A percentile compares a stretch with the other conserved stretches of the same genome.
Evolutionary conservation across 139 green algal genomes (phyloP).

Genomic region (Picochlorum sp.): DNA sequence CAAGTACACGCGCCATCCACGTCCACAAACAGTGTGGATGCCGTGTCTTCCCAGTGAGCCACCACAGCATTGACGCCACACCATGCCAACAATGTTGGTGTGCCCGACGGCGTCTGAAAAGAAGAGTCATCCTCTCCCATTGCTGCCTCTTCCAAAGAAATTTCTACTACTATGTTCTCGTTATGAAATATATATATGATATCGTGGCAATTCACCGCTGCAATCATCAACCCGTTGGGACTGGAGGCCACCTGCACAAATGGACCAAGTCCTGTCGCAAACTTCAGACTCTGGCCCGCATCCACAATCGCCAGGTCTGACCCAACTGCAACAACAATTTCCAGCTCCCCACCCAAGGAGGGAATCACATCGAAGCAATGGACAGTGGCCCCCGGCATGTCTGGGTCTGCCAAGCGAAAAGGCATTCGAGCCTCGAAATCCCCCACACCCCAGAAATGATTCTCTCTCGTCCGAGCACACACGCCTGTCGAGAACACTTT

Average conservation of each 20-base stretch:
- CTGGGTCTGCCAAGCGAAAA: constrained; percentile 27
- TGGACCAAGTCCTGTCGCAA: constrained; percentile 14
- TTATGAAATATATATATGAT: constrained; percentile 5
- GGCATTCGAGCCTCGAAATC: constrained; percentile 42
- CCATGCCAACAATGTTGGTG: constrained; percentile 65
- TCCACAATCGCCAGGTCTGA: constrained; percentile 51
- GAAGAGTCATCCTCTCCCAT: not conserved
- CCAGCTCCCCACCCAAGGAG: constrained; percentile 44
- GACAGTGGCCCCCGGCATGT: constrained; percentile 2
- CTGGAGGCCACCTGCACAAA: constrained; percentile 46
- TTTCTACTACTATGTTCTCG: constrained; percentile 5
- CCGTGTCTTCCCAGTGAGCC: constrained; percentile 51
- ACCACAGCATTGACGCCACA: constrained; percentile 73
- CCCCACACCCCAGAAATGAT: constrained; percentile 38
- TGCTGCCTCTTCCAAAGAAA: not conserved
- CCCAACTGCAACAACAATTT: constrained; percentile 58
- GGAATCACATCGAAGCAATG: constrained; percentile 59
- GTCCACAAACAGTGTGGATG: constrained; percentile 30
- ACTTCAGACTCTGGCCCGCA: constrained; percentile 27
- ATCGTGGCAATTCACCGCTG: constrained; percentile 42
- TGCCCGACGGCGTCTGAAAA: constrained; percentile 28
- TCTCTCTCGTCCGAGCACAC: constrained; percentile 35
- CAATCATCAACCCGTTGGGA: constrained; percentile 59
- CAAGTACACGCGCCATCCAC: constrained; percentile 16
- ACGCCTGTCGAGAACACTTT: constrained; percentile 19